Conservation (phyloP, 2,329 filamentous ascomycete species). For the Pseudogymnoascus sp. region DNA sequence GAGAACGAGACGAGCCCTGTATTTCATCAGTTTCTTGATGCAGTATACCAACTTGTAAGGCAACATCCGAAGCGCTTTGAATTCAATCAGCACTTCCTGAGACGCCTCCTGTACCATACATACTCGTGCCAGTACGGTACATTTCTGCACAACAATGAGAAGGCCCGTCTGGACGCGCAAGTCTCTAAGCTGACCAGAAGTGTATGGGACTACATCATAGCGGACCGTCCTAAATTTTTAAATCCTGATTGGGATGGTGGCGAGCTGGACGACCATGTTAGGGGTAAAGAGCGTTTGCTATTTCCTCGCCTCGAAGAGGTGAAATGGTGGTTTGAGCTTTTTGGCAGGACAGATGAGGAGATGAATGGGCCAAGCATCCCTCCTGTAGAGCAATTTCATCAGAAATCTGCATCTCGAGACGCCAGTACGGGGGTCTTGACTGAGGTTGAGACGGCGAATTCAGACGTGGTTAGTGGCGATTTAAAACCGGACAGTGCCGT, state of each 20-base stretch:
- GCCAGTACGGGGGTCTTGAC: conserved; percentile 17
- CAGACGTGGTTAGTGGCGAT: conserved; percentile 11
- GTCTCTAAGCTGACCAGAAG: conserved; percentile 68
- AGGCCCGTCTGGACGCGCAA: conserved; percentile 65
- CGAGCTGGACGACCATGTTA: conserved; percentile 65
- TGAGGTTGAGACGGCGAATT: conserved; percentile 22
- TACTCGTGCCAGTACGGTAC: conserved; percentile 97
- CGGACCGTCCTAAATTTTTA: conserved; percentile 68
- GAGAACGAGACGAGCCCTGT: conserved; percentile 91
- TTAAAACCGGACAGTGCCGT: neutral
- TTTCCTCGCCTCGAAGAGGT: conserved; percentile 70
- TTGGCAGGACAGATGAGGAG: conserved; percentile 78
- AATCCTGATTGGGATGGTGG: conserved; percentile 70
- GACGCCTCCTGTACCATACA: conserved; percentile 82
- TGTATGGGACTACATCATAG: conserved; percentile 94
- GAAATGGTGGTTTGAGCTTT: conserved; percentile 90
- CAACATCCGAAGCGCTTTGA: conserved; percentile 88
- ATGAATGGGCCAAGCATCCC: conserved; percentile 60
- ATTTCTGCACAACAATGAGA: conserved; percentile 92
- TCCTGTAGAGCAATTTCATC: neutral
- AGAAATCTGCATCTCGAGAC: neutral
- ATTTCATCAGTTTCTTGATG: conserved; percentile 96
- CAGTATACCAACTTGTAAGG: conserved; percentile 78
- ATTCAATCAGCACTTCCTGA: conserved; percentile 89
- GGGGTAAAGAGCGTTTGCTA: conserved; percentile 73